These are phyloP conservation scores for Sonneratia alba DNA, from an alignment of 345 rosid genomes.

Conservation along the genomic window DNA sequence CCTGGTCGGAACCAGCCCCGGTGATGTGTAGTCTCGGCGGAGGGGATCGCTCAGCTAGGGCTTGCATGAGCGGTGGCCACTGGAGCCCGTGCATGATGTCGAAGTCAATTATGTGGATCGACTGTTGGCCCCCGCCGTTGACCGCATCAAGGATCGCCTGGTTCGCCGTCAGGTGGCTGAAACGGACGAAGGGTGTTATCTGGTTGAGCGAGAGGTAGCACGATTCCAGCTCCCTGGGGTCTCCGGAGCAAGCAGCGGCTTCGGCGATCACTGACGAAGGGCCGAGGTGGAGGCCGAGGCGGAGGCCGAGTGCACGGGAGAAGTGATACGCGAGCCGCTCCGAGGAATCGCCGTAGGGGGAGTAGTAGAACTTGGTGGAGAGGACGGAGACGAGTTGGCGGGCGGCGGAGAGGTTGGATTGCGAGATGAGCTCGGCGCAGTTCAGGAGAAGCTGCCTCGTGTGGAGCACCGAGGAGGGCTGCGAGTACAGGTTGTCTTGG, in stretches of 20 bases:
- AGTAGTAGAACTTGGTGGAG: slow-evolving; percentile 33
- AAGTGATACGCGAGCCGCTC: slow-evolving; percentile 69
- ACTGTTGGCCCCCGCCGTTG: slow-evolving; percentile 32
- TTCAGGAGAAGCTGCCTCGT: slow-evolving; percentile 63
- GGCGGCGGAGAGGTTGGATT: slow-evolving; percentile 68
- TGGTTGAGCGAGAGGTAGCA: slow-evolving; percentile 81
- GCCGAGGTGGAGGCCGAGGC: slow-evolving; percentile 31
- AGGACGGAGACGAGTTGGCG: slow-evolving; percentile 48
- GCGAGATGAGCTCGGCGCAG: slow-evolving; percentile 60
- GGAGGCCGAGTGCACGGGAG: slow-evolving; percentile 59
- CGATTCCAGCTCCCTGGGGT: slow-evolving; percentile 29
- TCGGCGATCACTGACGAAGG: neutral
- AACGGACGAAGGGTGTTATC: slow-evolving; percentile 74
- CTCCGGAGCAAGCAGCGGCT: neutral
- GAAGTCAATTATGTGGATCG: slow-evolving; percentile 74
- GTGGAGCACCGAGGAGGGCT: slow-evolving; percentile 27
- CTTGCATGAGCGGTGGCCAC: slow-evolving; percentile 98
- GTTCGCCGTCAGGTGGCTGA: slow-evolving; percentile 85
- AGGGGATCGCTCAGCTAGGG: slow-evolving; percentile 51
- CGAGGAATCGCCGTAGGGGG: slow-evolving; percentile 71
- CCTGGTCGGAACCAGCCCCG: slow-evolving; percentile 65
- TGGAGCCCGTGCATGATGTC: slow-evolving; percentile 96
- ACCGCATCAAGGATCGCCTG: slow-evolving; percentile 87
- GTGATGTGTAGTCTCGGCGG: slow-evolving; percentile 74
- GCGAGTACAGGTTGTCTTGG: slow-evolving; percentile 12